Conservation (phyloP, 805 yeast genomes). For the Metschnikowia cerradonensis region DNA sequence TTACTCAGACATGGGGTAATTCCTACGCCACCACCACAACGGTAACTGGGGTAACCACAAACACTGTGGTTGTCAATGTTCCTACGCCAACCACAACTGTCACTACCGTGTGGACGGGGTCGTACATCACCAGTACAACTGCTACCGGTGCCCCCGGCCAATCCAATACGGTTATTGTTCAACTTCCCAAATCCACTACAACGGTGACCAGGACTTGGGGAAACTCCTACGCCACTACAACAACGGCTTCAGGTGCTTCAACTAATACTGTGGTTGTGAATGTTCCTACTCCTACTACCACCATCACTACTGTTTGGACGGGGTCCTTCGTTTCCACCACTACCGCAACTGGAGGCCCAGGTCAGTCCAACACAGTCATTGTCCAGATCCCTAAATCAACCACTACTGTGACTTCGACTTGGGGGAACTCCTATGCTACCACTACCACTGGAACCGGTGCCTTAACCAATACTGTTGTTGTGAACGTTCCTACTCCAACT, state of each 20-base stretch:
- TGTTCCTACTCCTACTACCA: slow-evolving; percentile 15
- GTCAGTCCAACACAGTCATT: slow-evolving; percentile 5
- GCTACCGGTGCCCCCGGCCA: neutral
- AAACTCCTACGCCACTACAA: slow-evolving; percentile 4
- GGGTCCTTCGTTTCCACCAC: slow-evolving; percentile 1
- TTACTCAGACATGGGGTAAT: slow-evolving; percentile 11
- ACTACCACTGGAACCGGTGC: slow-evolving; percentile 1
- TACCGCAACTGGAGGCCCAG: slow-evolving; percentile 5
- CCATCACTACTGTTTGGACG: slow-evolving; percentile 11
- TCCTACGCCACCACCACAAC: slow-evolving; percentile 13
- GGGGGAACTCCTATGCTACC: slow-evolving; percentile 3
- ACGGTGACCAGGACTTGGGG: slow-evolving; percentile 5
- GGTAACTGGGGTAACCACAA: slow-evolving; percentile 15
- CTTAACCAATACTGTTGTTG: slow-evolving; percentile 18
- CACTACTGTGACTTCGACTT: slow-evolving; percentile 5
- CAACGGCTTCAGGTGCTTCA: neutral
- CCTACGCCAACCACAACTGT: slow-evolving; percentile 5
- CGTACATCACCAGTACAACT: neutral
- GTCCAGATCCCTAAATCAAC: slow-evolving; percentile 8
- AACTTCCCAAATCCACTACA: slow-evolving; percentile 5
- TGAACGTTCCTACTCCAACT: slow-evolving; percentile 11
- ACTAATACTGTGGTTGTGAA: slow-evolving; percentile 11
- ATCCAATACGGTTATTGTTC: slow-evolving; percentile 14
- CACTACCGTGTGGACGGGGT: slow-evolving; percentile 10
- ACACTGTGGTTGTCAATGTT: slow-evolving; percentile 16